Evolutionary conservation across 495 filamentous ascomycete genomes (phyloP), one percentile per base, ranked within the genome.

Genomic region (Parmelia sp.): DNA sequence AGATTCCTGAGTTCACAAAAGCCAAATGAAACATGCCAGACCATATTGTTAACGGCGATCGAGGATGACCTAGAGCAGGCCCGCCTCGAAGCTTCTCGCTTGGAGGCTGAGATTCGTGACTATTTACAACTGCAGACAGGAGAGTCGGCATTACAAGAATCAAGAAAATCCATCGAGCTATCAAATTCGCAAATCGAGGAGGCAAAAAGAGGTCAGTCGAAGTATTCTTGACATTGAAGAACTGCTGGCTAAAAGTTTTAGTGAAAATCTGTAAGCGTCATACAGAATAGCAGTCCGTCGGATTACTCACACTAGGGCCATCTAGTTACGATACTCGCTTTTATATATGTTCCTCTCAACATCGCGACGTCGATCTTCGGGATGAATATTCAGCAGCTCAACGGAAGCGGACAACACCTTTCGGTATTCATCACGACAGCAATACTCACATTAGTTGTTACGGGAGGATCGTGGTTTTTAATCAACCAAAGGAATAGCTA

Each of bases 361-460:
- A 42, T 67, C 9, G 65, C 61, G 4, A 67, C 62, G 7, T 57
- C 60, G 4, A 37, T 67, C 6, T 67, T 60, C 21, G 56, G 65
- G 4, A 65, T 67, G 61, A 61, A 67, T 29, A 23, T 67, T 4
- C 39, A 67, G 23, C 56, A 67, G 39, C 31, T 65, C 9, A 67
- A 67, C 51, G 0, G 39, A 15, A 64, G 8, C 25, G 57, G 51
- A 8, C 39, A 47, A 36, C 29, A 37, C 8, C 3, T 64, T 21
- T 42, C 62, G 61, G 27, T 35, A 14, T 64, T 64, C 56, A 5
- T 67, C 1, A 14, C 45, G 10, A 67, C 65, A 1, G 65, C 45
- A 36, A 17, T 56, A 5, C 25, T 47, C 2, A 35, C 62, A 9
- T 27, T 67, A 15, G 0, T 40, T 19, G 35, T 61, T 12, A 67